phyloP scores from a whole-genome alignment of 305 asterid species.

The Fraxinus velutina region DNA sequence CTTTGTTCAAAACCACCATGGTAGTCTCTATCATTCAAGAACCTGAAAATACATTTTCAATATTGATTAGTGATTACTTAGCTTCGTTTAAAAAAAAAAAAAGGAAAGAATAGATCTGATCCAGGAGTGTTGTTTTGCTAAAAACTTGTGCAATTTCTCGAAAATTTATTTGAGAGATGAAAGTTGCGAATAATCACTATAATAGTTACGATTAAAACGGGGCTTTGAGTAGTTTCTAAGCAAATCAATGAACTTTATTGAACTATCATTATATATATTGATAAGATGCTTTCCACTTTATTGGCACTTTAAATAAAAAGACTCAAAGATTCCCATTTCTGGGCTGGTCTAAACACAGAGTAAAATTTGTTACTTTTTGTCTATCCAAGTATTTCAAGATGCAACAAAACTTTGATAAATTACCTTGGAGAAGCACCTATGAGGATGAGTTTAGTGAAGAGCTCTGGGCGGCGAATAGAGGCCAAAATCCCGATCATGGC shows the following conservation, averaged over 20 bases:
- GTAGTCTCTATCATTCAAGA: slow-evolving; percentile 69
- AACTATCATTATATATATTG: not conserved
- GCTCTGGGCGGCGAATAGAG: slow-evolving; percentile 48
- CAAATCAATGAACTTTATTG: slow-evolving; percentile 2
- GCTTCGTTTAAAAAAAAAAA: not conserved
- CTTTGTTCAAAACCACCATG: slow-evolving; percentile 83
- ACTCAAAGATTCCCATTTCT: slow-evolving; percentile 21
- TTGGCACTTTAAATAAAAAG: slow-evolving; percentile 18
- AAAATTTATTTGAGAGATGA: not conserved
- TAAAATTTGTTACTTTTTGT: not conserved
- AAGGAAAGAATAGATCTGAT: not conserved
- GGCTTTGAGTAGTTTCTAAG: not conserved
- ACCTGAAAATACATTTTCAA: slow-evolving; percentile 32
- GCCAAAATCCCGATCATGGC: slow-evolving; percentile 53
- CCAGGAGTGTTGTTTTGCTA: not conserved
- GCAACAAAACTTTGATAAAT: not conserved
- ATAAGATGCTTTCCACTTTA: slow-evolving; percentile 13
- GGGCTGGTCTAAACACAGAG: not conserved
- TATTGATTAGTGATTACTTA: not conserved
- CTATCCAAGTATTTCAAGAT: not conserved
- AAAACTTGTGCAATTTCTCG: not conserved
- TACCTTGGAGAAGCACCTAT: slow-evolving; percentile 52
- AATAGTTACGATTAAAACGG: not conserved
- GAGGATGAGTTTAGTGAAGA: slow-evolving; percentile 44
- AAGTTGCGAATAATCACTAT: not conserved